These are phyloP conservation scores for Globisporangium okanoganense DNA, from an alignment of 352 stramenopile species.

Conservation along the genomic window DNA sequence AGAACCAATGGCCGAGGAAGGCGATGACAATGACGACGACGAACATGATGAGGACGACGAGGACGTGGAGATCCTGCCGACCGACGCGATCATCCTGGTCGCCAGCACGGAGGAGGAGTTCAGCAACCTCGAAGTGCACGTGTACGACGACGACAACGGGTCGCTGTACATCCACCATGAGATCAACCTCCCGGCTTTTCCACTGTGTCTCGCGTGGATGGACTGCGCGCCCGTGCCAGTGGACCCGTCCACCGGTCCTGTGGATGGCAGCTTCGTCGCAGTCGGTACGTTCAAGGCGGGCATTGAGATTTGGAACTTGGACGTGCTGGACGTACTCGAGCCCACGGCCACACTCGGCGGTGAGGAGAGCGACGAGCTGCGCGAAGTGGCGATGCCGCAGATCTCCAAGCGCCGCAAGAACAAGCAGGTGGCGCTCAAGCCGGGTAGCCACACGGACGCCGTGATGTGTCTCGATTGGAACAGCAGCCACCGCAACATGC, in stretches of 20 bases:
- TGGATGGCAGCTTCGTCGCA: slow-evolving; percentile 96
- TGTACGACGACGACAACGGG: slow-evolving; percentile 96
- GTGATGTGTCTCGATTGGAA: slow-evolving; percentile 99
- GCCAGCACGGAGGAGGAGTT: slow-evolving; percentile 98
- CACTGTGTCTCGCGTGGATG: slow-evolving; percentile 97
- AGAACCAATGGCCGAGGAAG: slow-evolving; percentile 20
- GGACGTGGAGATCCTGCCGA: slow-evolving; percentile 92
- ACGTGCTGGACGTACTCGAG: slow-evolving; percentile 98
- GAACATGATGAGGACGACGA: slow-evolving; percentile 81
- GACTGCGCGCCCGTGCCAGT: slow-evolving; percentile 81
- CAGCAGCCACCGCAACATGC: slow-evolving; percentile 93
- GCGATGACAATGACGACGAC: slow-evolving; percentile 47
- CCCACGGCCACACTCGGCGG: slow-evolving; percentile 93
- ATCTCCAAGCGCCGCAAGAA: slow-evolving; percentile 70
- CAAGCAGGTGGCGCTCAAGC: slow-evolving; percentile 68
- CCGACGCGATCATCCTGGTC: slow-evolving; percentile 94
- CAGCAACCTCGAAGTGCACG: slow-evolving; percentile 97
- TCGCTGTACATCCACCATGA: slow-evolving; percentile 99
- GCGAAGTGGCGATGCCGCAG: slow-evolving; percentile 78
- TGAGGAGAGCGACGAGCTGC: slow-evolving; percentile 81
- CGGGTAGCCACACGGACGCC: slow-evolving; percentile 96
- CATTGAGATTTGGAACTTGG: slow-evolving; percentile 99
- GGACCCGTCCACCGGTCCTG: slow-evolving; percentile 49
- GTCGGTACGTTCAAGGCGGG: slow-evolving; percentile 99
- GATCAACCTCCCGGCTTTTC: slow-evolving; percentile 98